Percentiles rank a stretch among this genome's conserved stretches.
phyloP scores from a whole-genome alignment of 2,329 filamentous ascomycete genomes.

The Parastagonospora nodorum region DNA sequence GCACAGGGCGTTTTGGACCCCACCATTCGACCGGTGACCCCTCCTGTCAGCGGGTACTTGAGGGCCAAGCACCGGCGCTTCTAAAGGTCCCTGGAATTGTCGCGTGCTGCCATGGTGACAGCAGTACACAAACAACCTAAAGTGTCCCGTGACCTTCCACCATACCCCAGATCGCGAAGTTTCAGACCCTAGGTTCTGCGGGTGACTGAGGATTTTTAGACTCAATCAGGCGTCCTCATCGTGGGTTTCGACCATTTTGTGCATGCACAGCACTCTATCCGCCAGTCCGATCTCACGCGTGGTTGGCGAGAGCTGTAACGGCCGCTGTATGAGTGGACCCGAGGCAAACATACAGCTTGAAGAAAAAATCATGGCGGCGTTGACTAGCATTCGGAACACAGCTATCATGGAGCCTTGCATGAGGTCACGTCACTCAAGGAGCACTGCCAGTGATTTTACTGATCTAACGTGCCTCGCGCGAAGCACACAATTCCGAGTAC shows the following conservation, averaged over 20 bases:
- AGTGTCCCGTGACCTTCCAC: conserved; percentile 41
- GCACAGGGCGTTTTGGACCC: conserved; percentile 29
- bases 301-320: not conserved
- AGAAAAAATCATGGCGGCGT: not conserved
- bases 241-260: not conserved
- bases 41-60: conserved; percentile 37
- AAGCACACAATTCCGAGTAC: too few relatives aligned
- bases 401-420: not conserved
- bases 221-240: conserved; percentile 13
- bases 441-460: not conserved
- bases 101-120: conserved; percentile 42
- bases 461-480: not conserved
- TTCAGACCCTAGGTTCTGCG: conserved; percentile 37
- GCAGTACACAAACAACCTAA: conserved; percentile 42
- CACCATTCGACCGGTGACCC: conserved; percentile 41
- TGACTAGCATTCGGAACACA: not conserved
- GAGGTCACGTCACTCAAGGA: not conserved
- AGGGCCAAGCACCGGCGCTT: conserved; percentile 39
- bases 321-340: not conserved
- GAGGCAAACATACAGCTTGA: not conserved
- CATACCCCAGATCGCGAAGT: conserved; percentile 38
- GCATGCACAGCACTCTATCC: conserved; percentile 1
- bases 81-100: conserved; percentile 26
- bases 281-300: not conserved
- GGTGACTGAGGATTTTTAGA: conserved; percentile 22